Evolutionary conservation across 148 eudicot genomes (phyloP), one percentile per base, ranked within the genome.

Genomic region (Heliamphora exappendiculata): DNA sequence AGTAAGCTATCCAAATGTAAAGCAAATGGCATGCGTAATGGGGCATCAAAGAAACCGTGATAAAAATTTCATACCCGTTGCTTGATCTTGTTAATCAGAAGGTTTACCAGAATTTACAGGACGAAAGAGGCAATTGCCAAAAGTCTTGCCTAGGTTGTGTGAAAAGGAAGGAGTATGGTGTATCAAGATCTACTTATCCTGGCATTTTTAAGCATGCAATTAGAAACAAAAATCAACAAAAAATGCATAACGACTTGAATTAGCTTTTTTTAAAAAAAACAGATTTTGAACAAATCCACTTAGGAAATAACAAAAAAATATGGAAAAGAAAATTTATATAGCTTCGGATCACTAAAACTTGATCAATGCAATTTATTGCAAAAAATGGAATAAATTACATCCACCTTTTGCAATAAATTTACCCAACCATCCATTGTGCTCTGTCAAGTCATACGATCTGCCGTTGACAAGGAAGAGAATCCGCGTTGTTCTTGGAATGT

Each of bases 211-310:
- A 75, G 28, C 20, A 60, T 44, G 13, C 13, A 74, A 28, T 44
- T 4, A 71, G 2, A 14, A 59, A 16, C 19, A 44, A 26, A 74
- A 34, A 74, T 47, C 31, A 47, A 19, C 37, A 45, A 16, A 45
- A 26, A 47, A 28, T 31, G 34, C n/a, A 16, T 3, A 60, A 31
- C 1, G 59, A 0, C 20, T 33, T 51, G 60, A 33, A 19, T 71
- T 71, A 31, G 59, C 28, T 54, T 26, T n/a, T n/a, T n/a, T n/a
- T n/a, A n/a, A n/a, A n/a, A 71, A 70, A 71, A 19, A 42, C 60
- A 31, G 11, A 71, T 71, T 29, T 20, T 9, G 54, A n/a, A 14
- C 34, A 24, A 42, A 26, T 68, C 10, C 24, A 44, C 70, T n/a
- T n/a, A 36, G 16, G 19, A 11, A 28, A 45, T 33, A 37, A 3